These are phyloP conservation scores for Physcomitrellopsis africana DNA, from an alignment of 225 moss, liverwort and hornwort genomes.

Conservation along the genomic window DNA sequence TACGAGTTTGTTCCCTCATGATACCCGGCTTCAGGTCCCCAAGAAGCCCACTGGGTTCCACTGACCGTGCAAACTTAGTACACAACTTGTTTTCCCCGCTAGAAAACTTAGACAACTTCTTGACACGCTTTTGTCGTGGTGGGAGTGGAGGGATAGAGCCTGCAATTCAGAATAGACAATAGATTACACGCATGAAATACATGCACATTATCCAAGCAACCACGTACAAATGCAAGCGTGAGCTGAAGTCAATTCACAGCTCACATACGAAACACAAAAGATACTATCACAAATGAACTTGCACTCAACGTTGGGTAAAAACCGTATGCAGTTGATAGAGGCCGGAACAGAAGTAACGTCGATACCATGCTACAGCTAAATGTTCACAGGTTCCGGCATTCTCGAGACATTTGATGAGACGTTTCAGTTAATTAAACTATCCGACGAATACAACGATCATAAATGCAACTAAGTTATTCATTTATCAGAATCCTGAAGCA, in stretches of 20 bases:
- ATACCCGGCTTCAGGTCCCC: constrained; percentile 66
- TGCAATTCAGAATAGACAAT: constrained; percentile 21
- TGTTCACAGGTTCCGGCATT: not conserved
- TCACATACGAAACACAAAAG: not conserved
- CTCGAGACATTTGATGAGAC: not conserved
- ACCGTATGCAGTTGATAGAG: not conserved
- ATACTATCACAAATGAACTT: not conserved
- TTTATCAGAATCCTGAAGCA: too few relatives aligned
- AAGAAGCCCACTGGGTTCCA: constrained; percentile 59
- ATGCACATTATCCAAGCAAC: not conserved
- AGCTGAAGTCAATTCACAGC: not conserved
- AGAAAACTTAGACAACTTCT: constrained; percentile 34
- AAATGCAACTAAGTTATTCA: not conserved
- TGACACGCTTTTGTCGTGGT: constrained; percentile 60
- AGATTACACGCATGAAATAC: not conserved
- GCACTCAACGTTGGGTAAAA: not conserved
- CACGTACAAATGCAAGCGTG: not conserved
- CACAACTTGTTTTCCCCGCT: constrained; percentile 44
- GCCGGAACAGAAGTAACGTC: not conserved
- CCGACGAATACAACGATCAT: constrained; percentile 12
- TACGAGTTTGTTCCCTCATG: constrained; percentile 60
- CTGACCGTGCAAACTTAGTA: constrained; percentile 43
- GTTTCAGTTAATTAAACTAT: not conserved
- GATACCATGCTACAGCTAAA: not conserved
- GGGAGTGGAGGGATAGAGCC: constrained; percentile 68